Base-by-base conservation (phyloP, 2,329 filamentous ascomycete genomes). In the Rosellinia necatrix region DNA sequence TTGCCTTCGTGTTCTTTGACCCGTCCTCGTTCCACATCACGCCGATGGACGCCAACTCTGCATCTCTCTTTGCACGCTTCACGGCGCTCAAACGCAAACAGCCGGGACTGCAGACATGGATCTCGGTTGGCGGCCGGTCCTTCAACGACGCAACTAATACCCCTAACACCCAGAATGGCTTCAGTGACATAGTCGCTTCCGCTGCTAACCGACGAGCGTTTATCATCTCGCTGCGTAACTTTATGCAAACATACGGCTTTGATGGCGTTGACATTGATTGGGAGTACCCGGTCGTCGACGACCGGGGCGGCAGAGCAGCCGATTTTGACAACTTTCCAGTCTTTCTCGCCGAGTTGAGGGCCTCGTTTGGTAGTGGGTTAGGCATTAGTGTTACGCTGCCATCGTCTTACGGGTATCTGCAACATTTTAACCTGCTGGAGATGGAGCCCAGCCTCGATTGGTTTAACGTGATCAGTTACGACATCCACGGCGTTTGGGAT, bases 401-500 rank as follows among this genome's bases (percentile, higher is more conserved):
- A 0, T 59, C 71, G 2, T 63, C 66, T 32, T 76, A 74, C 56
- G 74, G 71, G 72, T 76, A 76, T 35, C 64, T 77, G 1, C 62
- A 67, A 0, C 65, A 61, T 21, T 76, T 76, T 19, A 71, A 78
- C 27, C 57, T 66, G 0, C 69, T 68, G 19, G 70, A 54, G 0
- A 72, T 79, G 69, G 65, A 76, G 49, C 57, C 60, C 0, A 70
- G 71, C 19, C 71, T 77, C 0, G 71, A 76, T 49, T 74, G 63
- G 13, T 73, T 75, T 17, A 68, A 68, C 2, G 68, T 76, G 38
- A 76, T 75, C 73, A 56, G 69, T 0, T 76, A 76, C 25, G 75
- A 75, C 53, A 66, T 78, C 0, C 75, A 78, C 50, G 74, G 74
- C 1, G 67, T 64, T 3, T 78, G 75, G 74, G 76, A 80, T n/a